Conservation (phyloP, 768 basidiomycete species). For the Porpolomopsis calyptriformis region DNA sequence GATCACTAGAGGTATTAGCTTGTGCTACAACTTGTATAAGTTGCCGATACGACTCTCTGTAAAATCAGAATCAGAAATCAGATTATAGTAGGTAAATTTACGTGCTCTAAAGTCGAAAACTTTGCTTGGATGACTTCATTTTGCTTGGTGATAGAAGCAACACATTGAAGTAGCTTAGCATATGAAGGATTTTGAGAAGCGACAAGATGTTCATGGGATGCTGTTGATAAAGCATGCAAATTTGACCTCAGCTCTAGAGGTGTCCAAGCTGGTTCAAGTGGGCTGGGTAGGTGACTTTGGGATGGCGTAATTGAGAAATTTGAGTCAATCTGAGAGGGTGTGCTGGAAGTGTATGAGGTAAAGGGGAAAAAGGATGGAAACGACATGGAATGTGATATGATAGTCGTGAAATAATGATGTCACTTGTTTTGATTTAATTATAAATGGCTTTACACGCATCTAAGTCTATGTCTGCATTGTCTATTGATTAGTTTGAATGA, state of each 20-base stretch:
- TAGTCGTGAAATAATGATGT: too few relatives aligned
- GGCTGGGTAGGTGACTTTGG: not conserved
- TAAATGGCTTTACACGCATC: too few relatives aligned
- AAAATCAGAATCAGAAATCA: not conserved
- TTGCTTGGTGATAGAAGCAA: not conserved
- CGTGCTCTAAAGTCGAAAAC: not conserved
- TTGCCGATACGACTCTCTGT: slow-evolving; percentile 1
- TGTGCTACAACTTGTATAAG: not conserved
- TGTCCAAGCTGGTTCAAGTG: not conserved
- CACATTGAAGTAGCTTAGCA: not conserved
- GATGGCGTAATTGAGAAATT: too few relatives aligned
- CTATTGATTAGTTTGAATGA: not conserved
- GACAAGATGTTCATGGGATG: not conserved
- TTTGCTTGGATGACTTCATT: not conserved
- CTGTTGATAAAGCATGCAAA: not conserved
- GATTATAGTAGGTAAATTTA: not conserved
- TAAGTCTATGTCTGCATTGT: too few relatives aligned
- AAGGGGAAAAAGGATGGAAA: too few relatives aligned
- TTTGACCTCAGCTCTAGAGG: not conserved
- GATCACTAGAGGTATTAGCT: not conserved
- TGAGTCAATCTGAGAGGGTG: too few relatives aligned
- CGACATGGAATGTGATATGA: too few relatives aligned
- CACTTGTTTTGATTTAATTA: too few relatives aligned
- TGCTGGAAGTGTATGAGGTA: too few relatives aligned
- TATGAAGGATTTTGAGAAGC: not conserved